Evolutionary conservation across 768 basidiomycete species (phyloP), one percentile per base, ranked within the genome.

Genomic region (Phanerochaete carnosa): DNA sequence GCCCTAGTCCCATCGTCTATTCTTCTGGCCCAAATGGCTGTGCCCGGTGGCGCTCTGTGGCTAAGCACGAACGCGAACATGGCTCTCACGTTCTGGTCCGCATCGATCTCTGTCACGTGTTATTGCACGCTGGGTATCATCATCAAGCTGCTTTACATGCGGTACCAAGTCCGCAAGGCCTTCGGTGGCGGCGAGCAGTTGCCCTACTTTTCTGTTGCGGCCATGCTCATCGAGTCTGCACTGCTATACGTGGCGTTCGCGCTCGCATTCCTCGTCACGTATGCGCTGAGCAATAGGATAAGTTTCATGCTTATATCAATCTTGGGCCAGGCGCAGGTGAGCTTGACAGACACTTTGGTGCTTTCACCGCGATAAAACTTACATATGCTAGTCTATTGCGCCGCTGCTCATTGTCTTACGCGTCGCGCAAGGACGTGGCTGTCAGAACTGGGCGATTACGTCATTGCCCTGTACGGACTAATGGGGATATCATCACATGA

Each of bases 141-240:
- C 52, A 26, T 23, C 26, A 64, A 65, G 2, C 65, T 71, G 15
- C 50, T 66, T 23, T 61, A 60, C 43, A 50, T 66, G 52, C 69
- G 74, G 60, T 67, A 72, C n/a, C 61, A 61, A 3, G 57, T 66
- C 45, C 65, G 64, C 45, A 56, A 26, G 8, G 30, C 54, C n/a
- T n/a, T 68, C 35, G 63, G 66, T 35, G 13, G 4, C 3, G 54
- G 63, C 12, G 50, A 62, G 53, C 60, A 43, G 11, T 25, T 23
- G 50, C 45, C 58, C 11, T 68, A 68, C 57, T 50, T 47, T 16
- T 59, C 64, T 49, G 65, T 70, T 46, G 66, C 66, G 30, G 64
- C 72, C 39, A 72, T 73, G 66, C 60, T 67, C 55, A 62, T 72
- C 60, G 71, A 72, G 65, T 69, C 47, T 26, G 66, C 64, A 3